phyloP scores from a whole-genome alignment of 805 yeast genomes.

The Lipomyces sp. region DNA sequence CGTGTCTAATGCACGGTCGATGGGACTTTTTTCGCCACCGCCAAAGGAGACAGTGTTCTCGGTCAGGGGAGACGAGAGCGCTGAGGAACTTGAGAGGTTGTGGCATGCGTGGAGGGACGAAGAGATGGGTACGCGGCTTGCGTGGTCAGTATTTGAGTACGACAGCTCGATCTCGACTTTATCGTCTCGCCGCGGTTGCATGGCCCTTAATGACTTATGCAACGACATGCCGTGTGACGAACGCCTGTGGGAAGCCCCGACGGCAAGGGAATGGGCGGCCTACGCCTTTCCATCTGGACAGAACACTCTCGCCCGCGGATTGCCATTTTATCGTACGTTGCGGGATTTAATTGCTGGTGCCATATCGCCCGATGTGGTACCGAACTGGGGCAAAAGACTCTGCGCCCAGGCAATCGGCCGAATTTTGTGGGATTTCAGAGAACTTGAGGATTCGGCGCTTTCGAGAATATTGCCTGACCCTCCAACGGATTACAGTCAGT shows the following conservation, averaged over 20 bases:
- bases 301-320: constrained; percentile 24
- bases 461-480: constrained; percentile 25
- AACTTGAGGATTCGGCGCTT: constrained; percentile 34
- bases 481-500: constrained; percentile 28
- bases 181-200: constrained; percentile 36
- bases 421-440: constrained; percentile 38
- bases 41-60: constrained; percentile 13
- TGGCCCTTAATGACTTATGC: constrained; percentile 37
- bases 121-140: constrained; percentile 34
- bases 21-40: constrained; percentile 33
- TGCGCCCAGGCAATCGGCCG: constrained; percentile 38
- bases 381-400: constrained; percentile 35
- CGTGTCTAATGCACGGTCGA: constrained; percentile 35
- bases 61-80: constrained; percentile 27
- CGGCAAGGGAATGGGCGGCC: constrained; percentile 31
- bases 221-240: constrained; percentile 38
- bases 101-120: constrained; percentile 36
- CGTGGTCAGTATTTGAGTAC: constrained; percentile 39
- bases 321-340: constrained; percentile 17
- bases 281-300: constrained; percentile 1
- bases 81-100: constrained; percentile 28
- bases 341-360: neutral
- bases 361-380: constrained; percentile 11
- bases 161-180: constrained; percentile 37
- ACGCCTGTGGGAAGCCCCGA: constrained; percentile 36